phyloP scores from a whole-genome alignment of 805 yeast genomes.

The Myxozyma melibiosi region DNA sequence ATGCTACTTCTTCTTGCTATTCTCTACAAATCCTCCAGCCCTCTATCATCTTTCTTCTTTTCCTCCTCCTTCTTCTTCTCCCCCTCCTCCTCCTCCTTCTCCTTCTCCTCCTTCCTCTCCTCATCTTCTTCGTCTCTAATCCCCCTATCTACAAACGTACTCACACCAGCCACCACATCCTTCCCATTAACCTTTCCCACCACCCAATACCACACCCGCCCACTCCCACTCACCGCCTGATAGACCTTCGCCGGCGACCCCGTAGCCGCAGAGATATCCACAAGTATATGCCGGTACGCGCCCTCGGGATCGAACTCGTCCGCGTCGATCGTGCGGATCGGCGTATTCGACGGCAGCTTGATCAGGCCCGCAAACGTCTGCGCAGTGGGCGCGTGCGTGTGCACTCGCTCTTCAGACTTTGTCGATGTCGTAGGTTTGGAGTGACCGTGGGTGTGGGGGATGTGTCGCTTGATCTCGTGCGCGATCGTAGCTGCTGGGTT shows the following conservation, averaged over 20 bases:
- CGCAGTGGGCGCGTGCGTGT: conserved; percentile 15
- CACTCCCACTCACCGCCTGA: conserved; percentile 14
- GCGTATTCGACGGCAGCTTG: conserved; percentile 15
- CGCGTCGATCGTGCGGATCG: conserved; percentile 10
- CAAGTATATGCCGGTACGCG: conserved; percentile 16
- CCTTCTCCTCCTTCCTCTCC: not conserved
- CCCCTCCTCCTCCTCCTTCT: not conserved
- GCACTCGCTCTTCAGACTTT: not conserved
- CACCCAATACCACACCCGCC: conserved; percentile 29
- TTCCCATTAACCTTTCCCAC: conserved; percentile 19
- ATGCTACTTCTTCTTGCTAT: too few relatives aligned
- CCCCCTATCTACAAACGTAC: conserved; percentile 16
- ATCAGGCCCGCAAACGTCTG: conserved; percentile 6
- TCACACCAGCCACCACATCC: conserved; percentile 19
- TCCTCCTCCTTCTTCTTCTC: not conserved
- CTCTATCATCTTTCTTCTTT: not conserved
- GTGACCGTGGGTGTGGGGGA: conserved; percentile 7
- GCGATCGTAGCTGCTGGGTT: not conserved
- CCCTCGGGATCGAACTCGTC: conserved; percentile 29
- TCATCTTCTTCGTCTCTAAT: not conserved
- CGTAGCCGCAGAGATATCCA: conserved; percentile 25
- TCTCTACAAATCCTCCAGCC: too few relatives aligned
- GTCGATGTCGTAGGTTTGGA: not conserved
- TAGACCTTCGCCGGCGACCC: conserved; percentile 22
- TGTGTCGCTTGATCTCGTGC: conserved; percentile 9